Evolutionary conservation across 345 rosid genomes (phyloP).

Genomic region (Lumnitzera racemosa): DNA sequence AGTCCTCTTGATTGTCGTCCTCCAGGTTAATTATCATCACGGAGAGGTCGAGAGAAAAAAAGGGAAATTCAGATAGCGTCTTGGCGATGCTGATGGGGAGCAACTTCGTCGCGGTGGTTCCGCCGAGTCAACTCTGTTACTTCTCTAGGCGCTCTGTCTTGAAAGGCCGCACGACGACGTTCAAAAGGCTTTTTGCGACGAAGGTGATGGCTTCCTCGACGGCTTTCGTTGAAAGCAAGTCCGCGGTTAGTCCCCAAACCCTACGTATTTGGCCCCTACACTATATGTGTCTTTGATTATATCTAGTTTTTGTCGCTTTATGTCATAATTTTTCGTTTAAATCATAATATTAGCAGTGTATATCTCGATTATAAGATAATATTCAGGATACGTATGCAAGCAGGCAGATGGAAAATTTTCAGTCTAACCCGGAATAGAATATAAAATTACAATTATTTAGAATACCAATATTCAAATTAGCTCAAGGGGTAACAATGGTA

Average conservation of each 20-base stretch:
- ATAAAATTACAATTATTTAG: no score
- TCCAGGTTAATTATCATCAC: not conserved
- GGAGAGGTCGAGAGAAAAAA: not conserved
- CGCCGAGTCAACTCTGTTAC: not conserved
- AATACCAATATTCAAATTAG: no score
- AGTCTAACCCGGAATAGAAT: no score
- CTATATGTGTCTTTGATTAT: not conserved
- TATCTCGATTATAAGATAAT: no score
- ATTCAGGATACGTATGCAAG: no score
- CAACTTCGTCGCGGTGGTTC: not conserved
- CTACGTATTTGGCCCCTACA: conserved; percentile 7
- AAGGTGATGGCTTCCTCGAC: conserved; percentile 33
- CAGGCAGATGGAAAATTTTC: no score
- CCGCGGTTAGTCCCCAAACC: not conserved
- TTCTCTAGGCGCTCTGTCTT: no score
- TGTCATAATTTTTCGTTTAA: no score
- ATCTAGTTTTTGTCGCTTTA: not conserved
- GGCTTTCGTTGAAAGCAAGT: conserved; percentile 30
- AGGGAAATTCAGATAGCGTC: no score
- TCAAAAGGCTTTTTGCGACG: not conserved
- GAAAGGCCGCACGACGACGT: not conserved
- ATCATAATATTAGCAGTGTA: no score
- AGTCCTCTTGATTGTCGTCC: no score
- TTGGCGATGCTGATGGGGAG: conserved; percentile 5
- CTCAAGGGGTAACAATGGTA: no score